A percentile compares a stretch with the other conserved stretches of the same genome.
phyloP scores from a whole-genome alignment of 495 filamentous ascomycete species.

The Astrothelium subdiscretum region DNA sequence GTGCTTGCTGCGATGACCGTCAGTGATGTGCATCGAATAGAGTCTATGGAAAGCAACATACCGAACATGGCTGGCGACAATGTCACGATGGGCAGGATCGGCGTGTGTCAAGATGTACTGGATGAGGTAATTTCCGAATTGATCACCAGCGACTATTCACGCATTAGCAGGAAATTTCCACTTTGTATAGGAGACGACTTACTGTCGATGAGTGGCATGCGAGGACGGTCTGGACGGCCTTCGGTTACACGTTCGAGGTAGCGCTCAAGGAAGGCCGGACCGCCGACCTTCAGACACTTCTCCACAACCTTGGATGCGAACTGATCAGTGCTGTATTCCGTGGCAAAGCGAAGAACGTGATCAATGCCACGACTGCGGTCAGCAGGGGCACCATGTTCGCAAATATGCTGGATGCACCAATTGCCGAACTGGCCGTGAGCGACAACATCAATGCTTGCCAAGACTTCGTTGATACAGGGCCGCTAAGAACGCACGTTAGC shows the following conservation, averaged over 20 bases:
- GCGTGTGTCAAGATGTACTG: constrained; percentile 92
- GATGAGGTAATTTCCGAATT: constrained; percentile 96
- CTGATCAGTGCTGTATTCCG: constrained; percentile 98
- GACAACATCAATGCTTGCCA: constrained; percentile 86
- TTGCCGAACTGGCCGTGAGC: constrained; percentile 98
- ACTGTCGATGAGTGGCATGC: constrained; percentile 95
- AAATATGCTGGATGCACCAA: constrained; percentile 99
- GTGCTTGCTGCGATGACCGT: constrained; percentile 53
- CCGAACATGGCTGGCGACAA: constrained; percentile 87
- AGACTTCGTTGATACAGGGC: constrained; percentile 90
- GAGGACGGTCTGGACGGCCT: constrained; percentile 76
- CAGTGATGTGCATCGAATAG: background rate
- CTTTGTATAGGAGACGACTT: constrained; percentile 19
- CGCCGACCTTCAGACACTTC: constrained; percentile 96
- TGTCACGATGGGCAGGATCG: constrained; percentile 73
- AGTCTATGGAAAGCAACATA: constrained; percentile 18
- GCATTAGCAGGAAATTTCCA: constrained; percentile 21
- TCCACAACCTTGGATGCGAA: constrained; percentile 98
- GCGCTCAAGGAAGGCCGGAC: constrained; percentile 76
- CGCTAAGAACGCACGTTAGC: constrained; percentile 46
- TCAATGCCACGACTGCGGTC: constrained; percentile 91
- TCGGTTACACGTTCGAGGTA: constrained; percentile 93
- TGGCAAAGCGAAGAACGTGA: constrained; percentile 81
- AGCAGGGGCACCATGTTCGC: constrained; percentile 84
- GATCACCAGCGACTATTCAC: constrained; percentile 72